Conservation (phyloP, 2,329 filamentous ascomycete genomes). For the Sclerotinia glacialis region DNA sequence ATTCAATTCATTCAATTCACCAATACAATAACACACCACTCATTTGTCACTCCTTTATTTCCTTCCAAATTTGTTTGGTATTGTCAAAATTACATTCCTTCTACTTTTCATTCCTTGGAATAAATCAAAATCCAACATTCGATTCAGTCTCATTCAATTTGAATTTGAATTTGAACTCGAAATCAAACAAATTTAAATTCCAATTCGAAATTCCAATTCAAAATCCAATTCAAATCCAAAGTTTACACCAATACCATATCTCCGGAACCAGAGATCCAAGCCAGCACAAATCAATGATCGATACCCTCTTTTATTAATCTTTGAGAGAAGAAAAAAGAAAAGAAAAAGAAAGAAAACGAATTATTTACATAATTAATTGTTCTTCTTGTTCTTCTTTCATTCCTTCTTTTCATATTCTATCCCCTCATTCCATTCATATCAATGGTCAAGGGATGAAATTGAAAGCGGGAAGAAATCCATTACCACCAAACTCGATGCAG, state of each 20-base stretch:
- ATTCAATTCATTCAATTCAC: not conserved
- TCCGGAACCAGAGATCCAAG: no score
- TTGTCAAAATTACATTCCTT: not conserved
- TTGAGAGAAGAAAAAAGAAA: not conserved
- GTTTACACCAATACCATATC: no score
- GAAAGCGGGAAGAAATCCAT: not conserved
- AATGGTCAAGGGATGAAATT: not conserved
- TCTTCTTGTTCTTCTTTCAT: not conserved
- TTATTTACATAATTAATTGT: not conserved
- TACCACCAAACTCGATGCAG: not conserved
- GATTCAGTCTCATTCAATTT: no score
- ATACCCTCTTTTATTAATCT: no score
- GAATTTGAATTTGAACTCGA: no score
- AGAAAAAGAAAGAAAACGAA: no score
- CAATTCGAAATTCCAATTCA: no score
- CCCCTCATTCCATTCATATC: not conserved
- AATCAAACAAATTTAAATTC: no score
- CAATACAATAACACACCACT: not conserved
- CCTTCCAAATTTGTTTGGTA: not conserved
- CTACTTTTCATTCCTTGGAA: no score
- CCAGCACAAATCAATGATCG: no score
- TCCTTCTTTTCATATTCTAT: not conserved
- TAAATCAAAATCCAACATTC: no score
- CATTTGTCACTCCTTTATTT: not conserved
- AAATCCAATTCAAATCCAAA: no score